Evolutionary conservation across 2,329 filamentous ascomycete genomes (phyloP), one percentile per base, ranked within the genome.

Genomic region (Coniella vitis): DNA sequence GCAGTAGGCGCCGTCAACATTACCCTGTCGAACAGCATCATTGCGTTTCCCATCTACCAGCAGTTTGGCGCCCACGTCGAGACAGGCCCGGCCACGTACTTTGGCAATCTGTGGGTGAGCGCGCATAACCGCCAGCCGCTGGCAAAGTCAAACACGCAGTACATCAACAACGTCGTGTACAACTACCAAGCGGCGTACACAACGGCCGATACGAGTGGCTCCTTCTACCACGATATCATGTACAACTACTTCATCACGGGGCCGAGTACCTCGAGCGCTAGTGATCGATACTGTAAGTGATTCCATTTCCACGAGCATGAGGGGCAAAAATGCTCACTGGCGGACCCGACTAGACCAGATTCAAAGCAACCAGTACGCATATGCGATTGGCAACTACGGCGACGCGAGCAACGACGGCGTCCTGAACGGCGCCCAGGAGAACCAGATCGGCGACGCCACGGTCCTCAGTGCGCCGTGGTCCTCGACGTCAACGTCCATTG

Each of bases 101-200:
- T 71, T 52, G 61, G 69, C 4, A 72, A 71, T 48, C 56, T 73
- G 19, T 73, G 71, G 59, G 69, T 71, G 38, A 69, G 70, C 55
- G 70, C 70, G 47, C 70, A 72, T 52, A 72, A 69, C 4, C 63
- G 69, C 7, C 70, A 73, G 42, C 69, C 70, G 0, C 70, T 72
- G 38, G 67, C 70, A 34, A 72, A 73, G 49, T 68, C 69, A 2
- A 63, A 68, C 1, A 73, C 71, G 31, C 68, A 72, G 37, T 61
- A 59, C 52, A 68, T 66, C 36, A 73, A 73, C 54, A 72, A 72
- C 22, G 65, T 72, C 2, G 56, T 73, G 1, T 73, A 73, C 57
- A 72, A 72, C 51, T 73, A 68, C 60, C 69, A 69, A 5, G 55
- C 60, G 31, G 68, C 63, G 7, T 64, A 68, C 25, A 69, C 62